Base-by-base conservation (phyloP, 2,329 filamentous ascomycete species). In the Clarireedia monteithiana region DNA sequence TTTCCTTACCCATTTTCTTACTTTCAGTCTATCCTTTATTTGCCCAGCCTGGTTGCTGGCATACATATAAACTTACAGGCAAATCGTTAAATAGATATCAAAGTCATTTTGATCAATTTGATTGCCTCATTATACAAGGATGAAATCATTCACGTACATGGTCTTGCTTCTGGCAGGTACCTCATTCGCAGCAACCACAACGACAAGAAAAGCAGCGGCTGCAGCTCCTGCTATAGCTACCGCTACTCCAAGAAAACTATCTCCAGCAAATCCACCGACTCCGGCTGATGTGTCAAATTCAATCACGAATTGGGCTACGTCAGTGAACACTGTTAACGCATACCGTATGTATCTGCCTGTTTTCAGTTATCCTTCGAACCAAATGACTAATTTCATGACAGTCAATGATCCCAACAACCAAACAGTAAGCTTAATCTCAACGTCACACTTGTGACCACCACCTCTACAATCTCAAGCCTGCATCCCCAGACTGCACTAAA, bases 271-370 rank as follows among this genome's bases (percentile, higher is more conserved):
- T 9, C 60, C 59, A 14, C 60, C 55, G 5, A 62, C 57, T 6
- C 47, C 53, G 42, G 12, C 40, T 2, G 59, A 60, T 50, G 54
- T 62, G 6, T 57, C 50, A 36, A 61, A 61, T 15, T 61, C 59
- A 14, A 55, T 62, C 26, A 30, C 30, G 2, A 62, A 61, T 27
- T 62, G 59, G 59, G 36, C 50, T 2, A 56, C 42, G 14, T 59
- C 57, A 17, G 60, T 61, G 26, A 54, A 58, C 15, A 62, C 59
- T 1, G 59, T 60, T 7, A 62, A 62, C 45, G 57, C 44, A 36
- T 60, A 60, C 44, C 59, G 60, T 42, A 58, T 53, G 51, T 38
- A 24, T 9, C 9, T 5, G 5, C 12, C 36, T 9, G 7, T 26
- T 10, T n/a, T 10, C 12, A 7, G 10, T 9, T 39, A 1, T 17